Evolutionary conservation across 306 rosid species (phyloP), one percentile per base, ranked within the genome.

Genomic region (Psophocarpus tetragonolobus): DNA sequence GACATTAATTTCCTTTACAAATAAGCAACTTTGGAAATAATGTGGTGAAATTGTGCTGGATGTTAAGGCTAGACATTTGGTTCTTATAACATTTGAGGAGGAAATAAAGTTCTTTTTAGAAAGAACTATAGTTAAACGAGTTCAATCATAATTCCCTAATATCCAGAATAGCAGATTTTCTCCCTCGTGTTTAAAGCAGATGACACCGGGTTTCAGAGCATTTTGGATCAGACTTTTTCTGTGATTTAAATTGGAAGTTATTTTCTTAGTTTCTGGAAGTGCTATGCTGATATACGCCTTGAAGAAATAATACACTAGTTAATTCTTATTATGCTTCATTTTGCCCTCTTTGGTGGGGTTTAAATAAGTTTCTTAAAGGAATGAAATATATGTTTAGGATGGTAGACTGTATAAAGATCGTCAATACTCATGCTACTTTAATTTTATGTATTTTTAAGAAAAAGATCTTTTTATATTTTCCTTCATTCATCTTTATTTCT

Each of bases 231-330:
- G 44, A 42, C 44, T 44, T 62, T 21, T 17, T 12, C 47, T 63
- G 36, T 15, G 42, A 50, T 26, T 76, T 50, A 6, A 17, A 5
- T 14, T 21, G 20, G 24, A 76, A 76, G 53, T 23, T 21, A 3
- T 48, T 67, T 66, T 53, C 45, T 77, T 54, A 32, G n/a, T 66
- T 77, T 36, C 30, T 29, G 21, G 15, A 36, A 71, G 14, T 47
- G 29, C 61, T 50, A 26, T 26, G 41, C 27, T 38, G 60, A 42
- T 54, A 27, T 8, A 17, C 57, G 41, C 32, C 6, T 60, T 60
- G 26, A 8, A 32, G 24, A 21, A 7, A 32, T 1, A 11, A 9
- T 30, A 29, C 35, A 29, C 5, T 30, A 23, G 3, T 50, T 33
- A 15, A 48, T 20, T 10, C 50, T 2, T 64, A 5, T n/a, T 33